Evolutionary conservation across 345 rosid genomes (phyloP).

Genomic region (Syzygium oleosum): DNA sequence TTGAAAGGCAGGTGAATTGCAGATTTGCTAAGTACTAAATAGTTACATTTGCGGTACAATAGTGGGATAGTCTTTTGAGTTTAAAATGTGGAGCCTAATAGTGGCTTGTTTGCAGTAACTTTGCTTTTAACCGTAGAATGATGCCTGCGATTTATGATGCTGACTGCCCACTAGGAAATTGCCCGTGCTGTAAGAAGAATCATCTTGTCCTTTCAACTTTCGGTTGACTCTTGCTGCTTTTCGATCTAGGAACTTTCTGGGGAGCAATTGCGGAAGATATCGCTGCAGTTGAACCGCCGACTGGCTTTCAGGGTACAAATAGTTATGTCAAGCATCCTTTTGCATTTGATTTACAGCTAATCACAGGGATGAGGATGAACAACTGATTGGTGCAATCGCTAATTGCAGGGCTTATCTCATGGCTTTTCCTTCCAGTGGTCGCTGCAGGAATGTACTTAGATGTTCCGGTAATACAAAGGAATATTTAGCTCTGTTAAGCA

Average conservation of each 20-base stretch:
- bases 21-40: background rate
- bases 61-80: background rate
- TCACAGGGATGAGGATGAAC: background rate
- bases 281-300: slow-evolving; percentile 53
- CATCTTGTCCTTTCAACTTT: too few relatives aligned
- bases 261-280: slow-evolving; percentile 56
- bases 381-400: background rate
- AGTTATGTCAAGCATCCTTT: background rate
- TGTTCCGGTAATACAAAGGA: slow-evolving; percentile 40
- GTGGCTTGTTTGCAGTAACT: background rate
- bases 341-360: background rate
- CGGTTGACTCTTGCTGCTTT: background rate
- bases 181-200: background rate
- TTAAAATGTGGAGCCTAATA: background rate
- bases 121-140: background rate
- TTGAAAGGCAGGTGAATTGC: background rate
- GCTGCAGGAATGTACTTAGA: slow-evolving; percentile 62
- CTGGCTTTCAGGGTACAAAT: slow-evolving; percentile 66
- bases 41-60: background rate
- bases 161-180: background rate
- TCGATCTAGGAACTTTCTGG: slow-evolving; percentile 31
- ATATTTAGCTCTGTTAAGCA: background rate
- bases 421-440: slow-evolving; percentile 84
- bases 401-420: slow-evolving; percentile 58
- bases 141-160: background rate